A percentile compares a stretch with the other conserved stretches of the same genome.
Conservation (phyloP, 176 grass and related monocot genomes). For the Stipa capillata region DNA sequence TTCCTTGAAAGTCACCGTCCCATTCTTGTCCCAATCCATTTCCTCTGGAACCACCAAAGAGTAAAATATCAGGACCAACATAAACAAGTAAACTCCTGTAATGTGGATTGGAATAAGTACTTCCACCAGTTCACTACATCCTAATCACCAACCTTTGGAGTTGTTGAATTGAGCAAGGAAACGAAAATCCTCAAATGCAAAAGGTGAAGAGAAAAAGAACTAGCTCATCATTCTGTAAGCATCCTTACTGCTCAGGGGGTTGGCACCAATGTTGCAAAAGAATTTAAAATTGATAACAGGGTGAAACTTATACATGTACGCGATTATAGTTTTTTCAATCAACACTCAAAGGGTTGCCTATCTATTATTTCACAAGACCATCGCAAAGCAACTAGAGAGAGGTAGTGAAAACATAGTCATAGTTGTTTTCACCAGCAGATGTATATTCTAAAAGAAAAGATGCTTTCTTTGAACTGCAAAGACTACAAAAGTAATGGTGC, state of each 20-base stretch:
- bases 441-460: neutral
- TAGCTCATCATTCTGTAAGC: neutral
- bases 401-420: neutral
- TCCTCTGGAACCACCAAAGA: constrained; percentile 56
- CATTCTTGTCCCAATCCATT: constrained; percentile 99
- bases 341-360: neutral
- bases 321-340: neutral
- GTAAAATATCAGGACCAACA: neutral
- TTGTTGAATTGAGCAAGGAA: neutral
- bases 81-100: neutral
- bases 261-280: neutral
- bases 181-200: neutral
- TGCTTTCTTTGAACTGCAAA: neutral
- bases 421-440: neutral
- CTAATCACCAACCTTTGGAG: neutral
- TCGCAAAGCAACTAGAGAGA: neutral
- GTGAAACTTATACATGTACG: neutral
- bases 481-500: neutral
- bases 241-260: neutral
- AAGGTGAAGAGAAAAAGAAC: neutral
- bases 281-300: neutral
- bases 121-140: neutral
- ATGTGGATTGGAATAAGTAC: neutral
- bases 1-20: constrained; percentile 94
- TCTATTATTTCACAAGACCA: neutral